Percentiles rank a stretch among this genome's conserved stretches.
These are phyloP conservation scores for Vanilla planifolia DNA, from an alignment of 106 monocot species.

Conservation along the genomic window DNA sequence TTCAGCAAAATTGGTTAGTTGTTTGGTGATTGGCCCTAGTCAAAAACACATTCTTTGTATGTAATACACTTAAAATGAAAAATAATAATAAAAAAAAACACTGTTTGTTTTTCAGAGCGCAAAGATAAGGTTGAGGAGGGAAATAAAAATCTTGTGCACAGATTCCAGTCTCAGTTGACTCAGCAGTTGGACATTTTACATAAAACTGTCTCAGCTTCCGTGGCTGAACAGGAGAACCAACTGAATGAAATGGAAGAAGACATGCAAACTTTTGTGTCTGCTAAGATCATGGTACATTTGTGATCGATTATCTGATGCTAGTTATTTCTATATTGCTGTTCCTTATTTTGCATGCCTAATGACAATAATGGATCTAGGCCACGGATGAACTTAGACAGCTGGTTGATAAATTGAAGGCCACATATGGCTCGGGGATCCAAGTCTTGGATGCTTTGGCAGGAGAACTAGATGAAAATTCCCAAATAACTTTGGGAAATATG, in stretches of 20 bases:
- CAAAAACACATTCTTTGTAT: background rate
- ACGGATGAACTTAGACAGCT: conserved; percentile 54
- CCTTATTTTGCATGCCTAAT: background rate
- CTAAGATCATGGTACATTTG: conserved; percentile 59
- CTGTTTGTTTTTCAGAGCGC: conserved; percentile 40
- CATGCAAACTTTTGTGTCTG: conserved; percentile 87
- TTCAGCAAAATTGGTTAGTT: conserved; percentile 90
- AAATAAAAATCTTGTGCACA: conserved; percentile 64
- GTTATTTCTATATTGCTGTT: background rate
- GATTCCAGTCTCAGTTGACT: conserved; percentile 70
- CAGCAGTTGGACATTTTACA: conserved; percentile 84
- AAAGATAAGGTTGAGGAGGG: conserved; percentile 90
- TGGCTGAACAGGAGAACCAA: conserved; percentile 81
- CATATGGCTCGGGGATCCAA: conserved; percentile 66
- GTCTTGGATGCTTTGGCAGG: conserved; percentile 62
- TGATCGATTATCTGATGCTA: background rate
- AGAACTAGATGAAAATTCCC: conserved; percentile 80
- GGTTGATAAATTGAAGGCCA: conserved; percentile 60
- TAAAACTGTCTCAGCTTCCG: conserved; percentile 71
- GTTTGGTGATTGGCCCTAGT: background rate
- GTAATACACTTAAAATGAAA: background rate
- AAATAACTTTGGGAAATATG: conserved; percentile 52
- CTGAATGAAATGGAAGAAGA: conserved; percentile 95
- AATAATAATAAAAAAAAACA: background rate
- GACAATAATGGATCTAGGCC: conserved; percentile 33